Evolutionary conservation across 257 asterid species (phyloP), one percentile per base, ranked within the genome.

Genomic region (Solanum phureja): DNA sequence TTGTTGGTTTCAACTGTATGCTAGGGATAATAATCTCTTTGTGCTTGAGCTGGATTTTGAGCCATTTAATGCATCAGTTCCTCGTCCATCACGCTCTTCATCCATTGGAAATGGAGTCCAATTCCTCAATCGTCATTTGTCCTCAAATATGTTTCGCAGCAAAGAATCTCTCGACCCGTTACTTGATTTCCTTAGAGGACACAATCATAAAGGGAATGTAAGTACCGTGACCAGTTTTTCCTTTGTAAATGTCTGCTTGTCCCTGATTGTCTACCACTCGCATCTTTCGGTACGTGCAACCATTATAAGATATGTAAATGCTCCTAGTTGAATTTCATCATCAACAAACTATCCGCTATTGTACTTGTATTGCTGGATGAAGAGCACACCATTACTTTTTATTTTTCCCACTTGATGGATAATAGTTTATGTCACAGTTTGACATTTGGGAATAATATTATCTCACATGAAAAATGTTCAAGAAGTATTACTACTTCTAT

Each of bases 21-120:
- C 46, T 82, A 97, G 99, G 90, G 37, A 38, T 76, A 93, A 93
- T 27, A 92, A 92, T n/a, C 93, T 89, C 1, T 94, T 88, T 88
- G 91, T 92, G 89, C 99, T 97, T 76, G 99, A 97, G 93, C 93
- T 97, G 91, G 99, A 97, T 93, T 94, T 97, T 46, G 99, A 96
- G 95, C 99, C 99, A 69, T 97, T 97, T 92, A 95, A 94, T 91
- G 98, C 95, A 52, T 87, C 96, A 37, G 93, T 97, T 89, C 99
- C 99, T 89, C 98, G 98, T 84, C 98, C 99, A 1, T 84, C 97
- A 31, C 92, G 98, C 37, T 97, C 99, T 1, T 93, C 99, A 2
- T 95, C 94, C 81, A 97, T 97, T 37, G 99, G 99, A 18, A 97
- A 97, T 29, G 99, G 99, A 40, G 99, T 97, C 89, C 99, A 96